These are phyloP conservation scores for Didymella sp. DNA, from an alignment of 2,329 filamentous ascomycete species.

Conservation along the genomic window DNA sequence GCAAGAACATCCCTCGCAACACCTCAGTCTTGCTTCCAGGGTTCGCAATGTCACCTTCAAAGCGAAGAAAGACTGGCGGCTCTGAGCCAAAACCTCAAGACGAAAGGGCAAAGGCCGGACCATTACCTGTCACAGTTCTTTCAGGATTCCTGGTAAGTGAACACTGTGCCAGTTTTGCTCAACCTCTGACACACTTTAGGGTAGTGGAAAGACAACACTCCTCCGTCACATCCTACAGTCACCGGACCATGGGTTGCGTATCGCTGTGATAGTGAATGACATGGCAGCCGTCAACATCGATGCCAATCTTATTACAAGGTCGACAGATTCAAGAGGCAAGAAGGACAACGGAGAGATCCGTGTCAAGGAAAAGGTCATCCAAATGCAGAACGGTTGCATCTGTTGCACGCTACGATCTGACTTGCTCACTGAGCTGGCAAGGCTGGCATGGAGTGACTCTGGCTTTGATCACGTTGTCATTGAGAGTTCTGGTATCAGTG, in stretches of 20 bases:
- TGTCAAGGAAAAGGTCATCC: slow-evolving; percentile 69
- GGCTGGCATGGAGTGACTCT: slow-evolving; percentile 64
- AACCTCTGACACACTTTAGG: slow-evolving; percentile 52
- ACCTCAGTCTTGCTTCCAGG: not conserved
- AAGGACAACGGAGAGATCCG: slow-evolving; percentile 53
- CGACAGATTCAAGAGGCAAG: slow-evolving; percentile 43
- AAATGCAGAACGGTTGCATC: slow-evolving; percentile 75
- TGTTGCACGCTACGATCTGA: slow-evolving; percentile 78
- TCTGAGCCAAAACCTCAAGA: slow-evolving; percentile 17
- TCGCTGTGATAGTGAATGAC: slow-evolving; percentile 77
- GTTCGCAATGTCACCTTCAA: slow-evolving; percentile 28
- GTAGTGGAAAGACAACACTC: slow-evolving; percentile 74
- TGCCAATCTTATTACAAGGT: slow-evolving; percentile 64
- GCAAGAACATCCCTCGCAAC: not conserved
- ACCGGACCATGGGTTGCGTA: slow-evolving; percentile 68
- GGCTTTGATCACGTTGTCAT: slow-evolving; percentile 75
- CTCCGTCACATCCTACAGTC: slow-evolving; percentile 72
- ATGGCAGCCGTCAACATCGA: slow-evolving; percentile 70
- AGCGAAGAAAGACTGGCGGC: slow-evolving; percentile 27
- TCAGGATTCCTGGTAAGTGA: slow-evolving; percentile 64
- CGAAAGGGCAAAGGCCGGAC: slow-evolving; percentile 28
- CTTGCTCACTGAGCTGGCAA: slow-evolving; percentile 72
- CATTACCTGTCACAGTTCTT: slow-evolving; percentile 65
- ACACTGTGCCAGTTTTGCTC: too few relatives aligned
- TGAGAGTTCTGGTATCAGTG: slow-evolving; percentile 75